phyloP scores from a whole-genome alignment of 208 protist species.

The Crithidia sp. region DNA sequence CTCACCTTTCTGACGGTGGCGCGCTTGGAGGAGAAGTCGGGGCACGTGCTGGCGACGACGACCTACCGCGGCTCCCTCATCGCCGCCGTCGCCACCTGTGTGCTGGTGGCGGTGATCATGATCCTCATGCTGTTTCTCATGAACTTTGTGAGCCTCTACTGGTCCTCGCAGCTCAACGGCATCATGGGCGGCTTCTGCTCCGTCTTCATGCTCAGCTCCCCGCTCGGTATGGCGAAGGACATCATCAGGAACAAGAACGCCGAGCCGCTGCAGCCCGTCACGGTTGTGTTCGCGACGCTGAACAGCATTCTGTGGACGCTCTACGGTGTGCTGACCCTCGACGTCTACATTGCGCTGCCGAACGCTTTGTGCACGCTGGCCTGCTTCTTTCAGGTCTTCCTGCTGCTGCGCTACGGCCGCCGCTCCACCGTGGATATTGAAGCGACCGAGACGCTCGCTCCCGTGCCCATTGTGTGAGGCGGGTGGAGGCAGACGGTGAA shows the following conservation, averaged over 20 bases:
- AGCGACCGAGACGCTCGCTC: slow-evolving; percentile 24
- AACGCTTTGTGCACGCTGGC: slow-evolving; percentile 53
- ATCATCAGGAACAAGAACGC: slow-evolving; percentile 73
- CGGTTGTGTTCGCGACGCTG: slow-evolving; percentile 44
- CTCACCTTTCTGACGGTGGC: slow-evolving; percentile 59
- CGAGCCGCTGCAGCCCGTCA: slow-evolving; percentile 55
- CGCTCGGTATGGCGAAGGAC: slow-evolving; percentile 52
- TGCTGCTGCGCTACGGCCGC: slow-evolving; percentile 61
- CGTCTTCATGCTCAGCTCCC: slow-evolving; percentile 75
- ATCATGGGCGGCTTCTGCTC: slow-evolving; percentile 50
- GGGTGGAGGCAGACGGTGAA: neutral
- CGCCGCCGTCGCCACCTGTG: slow-evolving; percentile 15
- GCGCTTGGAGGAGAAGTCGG: slow-evolving; percentile 51
- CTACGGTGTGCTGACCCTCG: slow-evolving; percentile 50
- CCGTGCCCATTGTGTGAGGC: slow-evolving; percentile 24
- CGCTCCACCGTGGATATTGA: slow-evolving; percentile 19
- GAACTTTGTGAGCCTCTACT: slow-evolving; percentile 23
- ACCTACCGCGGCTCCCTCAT: slow-evolving; percentile 40
- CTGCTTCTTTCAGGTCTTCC: slow-evolving; percentile 58
- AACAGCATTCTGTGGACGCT: slow-evolving; percentile 69
- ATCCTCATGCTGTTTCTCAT: slow-evolving; percentile 43
- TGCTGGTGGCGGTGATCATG: slow-evolving; percentile 31
- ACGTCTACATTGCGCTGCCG: slow-evolving; percentile 60
- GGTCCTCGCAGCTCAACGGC: slow-evolving; percentile 45
- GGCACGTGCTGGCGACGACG: slow-evolving; percentile 39